Evolutionary conservation across 805 yeast genomes (phyloP).

Genomic region (Zygoascus tannicola): DNA sequence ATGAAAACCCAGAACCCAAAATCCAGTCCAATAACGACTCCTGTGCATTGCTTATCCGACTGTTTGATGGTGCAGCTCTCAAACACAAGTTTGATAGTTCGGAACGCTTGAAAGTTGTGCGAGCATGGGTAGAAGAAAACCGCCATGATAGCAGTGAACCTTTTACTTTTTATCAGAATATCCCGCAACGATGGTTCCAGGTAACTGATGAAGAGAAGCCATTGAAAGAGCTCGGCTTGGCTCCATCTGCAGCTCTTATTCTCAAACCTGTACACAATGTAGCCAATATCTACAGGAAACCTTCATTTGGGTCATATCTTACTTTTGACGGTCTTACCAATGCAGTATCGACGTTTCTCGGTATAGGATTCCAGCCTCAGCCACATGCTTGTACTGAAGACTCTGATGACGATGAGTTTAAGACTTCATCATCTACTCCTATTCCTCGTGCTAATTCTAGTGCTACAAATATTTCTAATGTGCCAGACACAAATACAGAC

Average conservation of each 20-base stretch:
- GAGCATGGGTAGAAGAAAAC: slow-evolving; percentile 49
- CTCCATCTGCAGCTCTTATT: slow-evolving; percentile 66
- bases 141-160: slow-evolving; percentile 42
- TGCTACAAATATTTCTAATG: not conserved
- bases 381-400: not conserved
- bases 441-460: not conserved
- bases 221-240: slow-evolving; percentile 46
- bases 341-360: slow-evolving; percentile 23
- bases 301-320: slow-evolving; percentile 13
- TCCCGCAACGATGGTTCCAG: slow-evolving; percentile 56
- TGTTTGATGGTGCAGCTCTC: slow-evolving; percentile 57
- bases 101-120: slow-evolving; percentile 45
- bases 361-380: slow-evolving; percentile 13
- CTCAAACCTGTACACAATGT: slow-evolving; percentile 47
- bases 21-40: slow-evolving; percentile 12
- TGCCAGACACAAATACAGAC: not conserved
- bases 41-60: slow-evolving; percentile 47
- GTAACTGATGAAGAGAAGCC: slow-evolving; percentile 55
- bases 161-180: slow-evolving; percentile 41
- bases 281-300: slow-evolving; percentile 21
- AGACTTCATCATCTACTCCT: not conserved
- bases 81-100: slow-evolving; percentile 40
- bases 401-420: not conserved
- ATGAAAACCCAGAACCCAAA: not conserved
- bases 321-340: slow-evolving; percentile 13